Conservation (phyloP, 257 asterid genomes). For the Voacanga thouarsii region DNA sequence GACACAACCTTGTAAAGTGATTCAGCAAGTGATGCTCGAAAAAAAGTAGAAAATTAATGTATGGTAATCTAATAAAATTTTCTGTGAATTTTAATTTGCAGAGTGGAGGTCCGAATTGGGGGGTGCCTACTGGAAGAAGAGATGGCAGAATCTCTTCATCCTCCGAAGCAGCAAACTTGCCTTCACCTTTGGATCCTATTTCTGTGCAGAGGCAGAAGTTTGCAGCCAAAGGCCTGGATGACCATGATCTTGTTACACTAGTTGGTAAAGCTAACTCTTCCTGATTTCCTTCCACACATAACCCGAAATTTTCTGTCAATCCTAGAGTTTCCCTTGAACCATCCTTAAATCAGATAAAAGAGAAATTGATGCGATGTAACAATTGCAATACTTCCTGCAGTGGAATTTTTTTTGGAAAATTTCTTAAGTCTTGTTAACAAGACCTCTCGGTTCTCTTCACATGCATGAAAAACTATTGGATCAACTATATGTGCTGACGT, state of each 20-base stretch:
- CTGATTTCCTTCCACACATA: neutral
- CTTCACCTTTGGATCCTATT: constrained; percentile 55
- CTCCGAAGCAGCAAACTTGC: constrained; percentile 44
- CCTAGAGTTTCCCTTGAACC: no score
- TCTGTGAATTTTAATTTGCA: neutral
- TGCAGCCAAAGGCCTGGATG: constrained; percentile 70
- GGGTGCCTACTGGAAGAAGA: constrained; percentile 66
- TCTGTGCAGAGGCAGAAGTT: constrained; percentile 56
- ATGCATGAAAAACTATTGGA: neutral
- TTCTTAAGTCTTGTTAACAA: neutral
- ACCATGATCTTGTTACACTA: constrained; percentile 73
- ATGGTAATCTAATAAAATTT: neutral
- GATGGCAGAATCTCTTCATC: constrained; percentile 58
- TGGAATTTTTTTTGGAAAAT: no score
- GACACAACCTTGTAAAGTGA: no score
- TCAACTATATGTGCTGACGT: neutral
- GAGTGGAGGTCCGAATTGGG: constrained; percentile 76
- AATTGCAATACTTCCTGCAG: no score
- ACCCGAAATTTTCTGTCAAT: neutral
- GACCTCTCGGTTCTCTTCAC: no score
- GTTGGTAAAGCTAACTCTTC: constrained; percentile 39
- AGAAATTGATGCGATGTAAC: no score
- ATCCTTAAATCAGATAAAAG: neutral
- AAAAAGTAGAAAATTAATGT: neutral
- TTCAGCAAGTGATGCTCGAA: no score